phyloP scores from a whole-genome alignment of 768 basidiomycete genomes.

The Psilocybe cubensis region DNA sequence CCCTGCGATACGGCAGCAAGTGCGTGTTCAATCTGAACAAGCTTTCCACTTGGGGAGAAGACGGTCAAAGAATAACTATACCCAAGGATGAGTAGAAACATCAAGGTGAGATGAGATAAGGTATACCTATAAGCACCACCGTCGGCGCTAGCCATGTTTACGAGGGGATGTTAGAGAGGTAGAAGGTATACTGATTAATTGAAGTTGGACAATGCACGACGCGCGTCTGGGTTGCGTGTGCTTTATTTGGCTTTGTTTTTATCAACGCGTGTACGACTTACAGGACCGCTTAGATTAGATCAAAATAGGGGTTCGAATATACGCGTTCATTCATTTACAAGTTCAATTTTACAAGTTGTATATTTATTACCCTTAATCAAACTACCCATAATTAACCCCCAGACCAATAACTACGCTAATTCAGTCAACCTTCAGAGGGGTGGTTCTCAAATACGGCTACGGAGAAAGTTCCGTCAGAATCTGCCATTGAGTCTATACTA shows the following conservation, averaged over 20 bases:
- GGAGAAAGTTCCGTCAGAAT: conserved; percentile 7
- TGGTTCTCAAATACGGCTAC: conserved; percentile 89
- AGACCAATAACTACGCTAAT: neutral
- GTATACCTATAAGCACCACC: conserved; percentile 78
- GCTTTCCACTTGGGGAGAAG: conserved; percentile 98
- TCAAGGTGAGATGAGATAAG: conserved; percentile 3
- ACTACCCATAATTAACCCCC: neutral
- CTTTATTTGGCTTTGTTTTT: conserved; percentile 23
- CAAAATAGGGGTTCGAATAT: neutral
- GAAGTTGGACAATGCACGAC: conserved; percentile 16
- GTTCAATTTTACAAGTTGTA: conserved; percentile 7
- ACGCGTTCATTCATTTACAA: neutral
- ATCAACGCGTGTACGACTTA: neutral
- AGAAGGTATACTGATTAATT: conserved; percentile 15
- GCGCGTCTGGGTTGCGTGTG: conserved; percentile 28
- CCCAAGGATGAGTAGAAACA: conserved; percentile 16
- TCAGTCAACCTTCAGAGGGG: conserved; percentile 51
- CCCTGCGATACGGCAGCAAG: conserved; percentile 95
- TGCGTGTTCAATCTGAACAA: conserved; percentile 99
- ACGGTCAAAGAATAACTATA: conserved; percentile 96
- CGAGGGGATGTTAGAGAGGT: conserved; percentile 9
- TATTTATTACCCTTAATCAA: neutral
- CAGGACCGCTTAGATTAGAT: conserved; percentile 10
- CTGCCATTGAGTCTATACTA: neutral
- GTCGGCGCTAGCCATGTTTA: conserved; percentile 77